A percentile compares a stretch with the other conserved stretches of the same genome.
Conservation (phyloP, 108 stramenopile genomes). For the Schizochytrium sp. region DNA sequence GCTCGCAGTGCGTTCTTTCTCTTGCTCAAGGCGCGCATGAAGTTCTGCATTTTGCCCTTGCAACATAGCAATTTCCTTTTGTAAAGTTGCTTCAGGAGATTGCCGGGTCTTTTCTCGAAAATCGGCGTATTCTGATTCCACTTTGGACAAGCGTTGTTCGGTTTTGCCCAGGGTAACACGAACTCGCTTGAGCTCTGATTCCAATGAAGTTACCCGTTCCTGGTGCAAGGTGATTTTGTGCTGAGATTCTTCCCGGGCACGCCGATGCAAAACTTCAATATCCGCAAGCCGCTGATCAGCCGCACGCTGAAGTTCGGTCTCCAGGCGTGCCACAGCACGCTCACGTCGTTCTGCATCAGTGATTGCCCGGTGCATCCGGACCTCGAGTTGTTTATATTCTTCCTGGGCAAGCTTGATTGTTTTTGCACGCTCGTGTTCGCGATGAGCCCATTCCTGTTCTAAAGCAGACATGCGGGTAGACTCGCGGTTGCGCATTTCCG, state of each 20-base stretch:
- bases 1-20: slow-evolving; percentile 64
- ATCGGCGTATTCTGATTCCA: slow-evolving; percentile 67
- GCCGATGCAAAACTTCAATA: slow-evolving; percentile 1
- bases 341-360: slow-evolving; percentile 56
- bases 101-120: slow-evolving; percentile 65
- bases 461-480: slow-evolving; percentile 18
- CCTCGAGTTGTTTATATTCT: slow-evolving; percentile 36
- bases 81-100: slow-evolving; percentile 69
- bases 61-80: slow-evolving; percentile 67
- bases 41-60: slow-evolving; percentile 70
- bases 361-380: slow-evolving; percentile 48
- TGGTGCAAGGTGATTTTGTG: neutral
- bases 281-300: slow-evolving; percentile 51
- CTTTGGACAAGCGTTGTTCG: neutral
- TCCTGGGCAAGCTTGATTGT: slow-evolving; percentile 29
- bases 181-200: slow-evolving; percentile 13
- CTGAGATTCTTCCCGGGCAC: slow-evolving; percentile 35
- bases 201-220: neutral
- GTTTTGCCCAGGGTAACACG: neutral
- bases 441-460: slow-evolving; percentile 49
- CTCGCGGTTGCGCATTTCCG: slow-evolving; percentile 42
- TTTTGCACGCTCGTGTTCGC: slow-evolving; percentile 58
- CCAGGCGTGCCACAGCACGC: neutral
- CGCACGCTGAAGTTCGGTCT: slow-evolving; percentile 20
- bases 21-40: slow-evolving; percentile 65